A percentile compares a stretch with the other conserved stretches of the same genome.
Evolutionary conservation across 1,284 basidiomycete genomes (phyloP).

Genomic region (Boletus smithii): DNA sequence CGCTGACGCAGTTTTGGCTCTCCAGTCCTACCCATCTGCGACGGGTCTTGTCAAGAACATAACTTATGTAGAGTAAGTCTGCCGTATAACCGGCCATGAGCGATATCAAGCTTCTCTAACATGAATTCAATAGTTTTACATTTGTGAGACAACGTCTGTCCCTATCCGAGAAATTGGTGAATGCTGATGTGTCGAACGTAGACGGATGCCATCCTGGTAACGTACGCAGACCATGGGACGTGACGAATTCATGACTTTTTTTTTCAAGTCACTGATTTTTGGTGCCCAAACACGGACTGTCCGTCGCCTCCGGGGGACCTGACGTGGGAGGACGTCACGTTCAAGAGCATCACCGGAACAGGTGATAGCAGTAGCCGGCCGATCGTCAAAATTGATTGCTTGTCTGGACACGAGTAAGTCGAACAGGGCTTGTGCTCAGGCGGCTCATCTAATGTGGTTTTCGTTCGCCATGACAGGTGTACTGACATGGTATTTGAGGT

Average conservation of each 20-base stretch:
- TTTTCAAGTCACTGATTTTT: slow-evolving; percentile 4
- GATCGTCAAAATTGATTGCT: slow-evolving; percentile 4
- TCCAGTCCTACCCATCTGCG: slow-evolving; percentile 10
- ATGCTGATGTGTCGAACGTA: slow-evolving; percentile 3
- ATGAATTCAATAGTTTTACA: slow-evolving; percentile 5
- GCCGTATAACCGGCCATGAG: too few relatives aligned
- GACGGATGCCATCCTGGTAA: slow-evolving; percentile 17
- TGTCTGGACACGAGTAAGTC: not conserved
- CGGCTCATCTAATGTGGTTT: not conserved
- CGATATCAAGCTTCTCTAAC: not conserved
- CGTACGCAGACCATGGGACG: not conserved
- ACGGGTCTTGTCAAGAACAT: slow-evolving; percentile 12
- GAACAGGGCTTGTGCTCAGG: too few relatives aligned
- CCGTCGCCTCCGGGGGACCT: not conserved
- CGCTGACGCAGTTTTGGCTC: not conserved
- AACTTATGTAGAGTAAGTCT: slow-evolving; percentile 17
- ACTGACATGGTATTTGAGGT: slow-evolving; percentile 11
- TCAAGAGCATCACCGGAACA: slow-evolving; percentile 8
- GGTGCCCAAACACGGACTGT: slow-evolving; percentile 10
- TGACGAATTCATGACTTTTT: not conserved
- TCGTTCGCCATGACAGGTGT: slow-evolving; percentile 2
- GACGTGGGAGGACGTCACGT: slow-evolving; percentile 11
- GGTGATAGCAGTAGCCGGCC: slow-evolving; percentile 3
- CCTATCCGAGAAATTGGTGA: not conserved
- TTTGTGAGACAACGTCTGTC: slow-evolving; percentile 8